A percentile compares a stretch with the other conserved stretches of the same genome.
Conservation (phyloP, 768 basidiomycete species). For the Galerina sulciceps region DNA sequence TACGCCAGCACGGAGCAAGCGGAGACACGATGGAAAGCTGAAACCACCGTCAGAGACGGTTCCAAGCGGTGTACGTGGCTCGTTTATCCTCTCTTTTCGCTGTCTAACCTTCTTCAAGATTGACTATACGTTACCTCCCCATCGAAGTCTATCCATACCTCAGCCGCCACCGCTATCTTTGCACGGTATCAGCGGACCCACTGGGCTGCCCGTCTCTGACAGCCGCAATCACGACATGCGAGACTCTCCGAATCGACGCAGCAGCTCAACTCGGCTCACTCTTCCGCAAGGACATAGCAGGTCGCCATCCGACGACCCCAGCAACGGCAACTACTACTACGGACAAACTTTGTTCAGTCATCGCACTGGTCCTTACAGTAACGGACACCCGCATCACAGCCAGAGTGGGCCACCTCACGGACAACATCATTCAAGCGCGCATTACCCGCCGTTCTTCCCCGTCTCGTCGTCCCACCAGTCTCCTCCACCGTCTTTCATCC, state of each 20-base stretch:
- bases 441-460: conserved; percentile 32
- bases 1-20: conserved; percentile 25
- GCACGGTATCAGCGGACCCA: conserved; percentile 18
- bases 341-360: conserved; percentile 13
- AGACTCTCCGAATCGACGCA: conserved; percentile 8
- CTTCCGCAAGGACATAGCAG: conserved; percentile 17
- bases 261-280: conserved; percentile 9
- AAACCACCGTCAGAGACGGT: conserved; percentile 29
- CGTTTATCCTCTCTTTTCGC: not conserved
- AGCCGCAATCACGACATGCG: conserved; percentile 10
- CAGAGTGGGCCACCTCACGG: conserved; percentile 17
- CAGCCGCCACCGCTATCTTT: conserved; percentile 33
- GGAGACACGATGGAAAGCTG: conserved; percentile 35
- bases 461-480: conserved; percentile 22
- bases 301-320: conserved; percentile 21
- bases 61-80: conserved; percentile 20
- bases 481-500: conserved; percentile 34
- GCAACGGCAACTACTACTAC: conserved; percentile 16
- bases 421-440: conserved; percentile 19
- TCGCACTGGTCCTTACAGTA: not conserved
- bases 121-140: conserved; percentile 23
- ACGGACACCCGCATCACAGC: conserved; percentile 7
- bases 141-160: conserved; percentile 32
- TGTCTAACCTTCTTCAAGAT: conserved; percentile 10
- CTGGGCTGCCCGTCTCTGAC: conserved; percentile 15